These are phyloP conservation scores for Elongisporangium prolatum DNA, from an alignment of 352 stramenopile species.

Conservation along the genomic window DNA sequence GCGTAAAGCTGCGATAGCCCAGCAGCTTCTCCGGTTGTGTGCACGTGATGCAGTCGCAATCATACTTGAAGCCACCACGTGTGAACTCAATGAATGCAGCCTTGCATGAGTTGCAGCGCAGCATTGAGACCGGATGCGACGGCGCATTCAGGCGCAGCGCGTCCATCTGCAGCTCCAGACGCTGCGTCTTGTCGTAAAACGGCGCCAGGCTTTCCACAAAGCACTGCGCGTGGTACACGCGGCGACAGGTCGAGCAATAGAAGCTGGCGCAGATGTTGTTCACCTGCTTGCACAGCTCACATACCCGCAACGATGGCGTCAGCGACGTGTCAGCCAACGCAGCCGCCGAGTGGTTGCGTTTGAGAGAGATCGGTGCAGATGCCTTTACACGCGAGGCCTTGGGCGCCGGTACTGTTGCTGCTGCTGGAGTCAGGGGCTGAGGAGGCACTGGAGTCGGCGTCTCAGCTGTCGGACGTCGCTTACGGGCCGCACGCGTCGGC, in stretches of 20 bases:
- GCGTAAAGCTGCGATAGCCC: conserved; percentile 28
- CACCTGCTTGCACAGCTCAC: conserved; percentile 38
- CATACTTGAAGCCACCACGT: conserved; percentile 23
- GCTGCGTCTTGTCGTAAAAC: conserved; percentile 14
- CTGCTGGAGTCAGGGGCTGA: neutral
- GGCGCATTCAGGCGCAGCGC: conserved; percentile 17
- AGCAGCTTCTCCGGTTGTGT: conserved; percentile 22
- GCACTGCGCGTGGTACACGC: conserved; percentile 42
- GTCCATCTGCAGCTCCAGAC: conserved; percentile 30
- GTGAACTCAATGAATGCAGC: conserved; percentile 40
- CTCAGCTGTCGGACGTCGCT: neutral
- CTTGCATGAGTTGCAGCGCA: conserved; percentile 40
- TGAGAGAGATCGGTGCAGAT: neutral
- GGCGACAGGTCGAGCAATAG: conserved; percentile 31
- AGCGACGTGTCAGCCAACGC: neutral
- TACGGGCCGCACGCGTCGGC: neutral
- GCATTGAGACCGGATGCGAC: conserved; percentile 26
- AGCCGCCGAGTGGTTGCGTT: neutral
- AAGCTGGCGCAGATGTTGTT: conserved; percentile 29
- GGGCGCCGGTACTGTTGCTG: neutral
- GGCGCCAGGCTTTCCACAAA: conserved; percentile 28
- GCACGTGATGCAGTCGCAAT: conserved; percentile 41
- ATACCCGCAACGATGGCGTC: conserved; percentile 11
- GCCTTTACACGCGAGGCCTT: neutral
- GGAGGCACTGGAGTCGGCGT: neutral